These are phyloP conservation scores for Coemansia sp. DNA, from an alignment of 192 early-diverging fungal genomes.

Conservation along the genomic window DNA sequence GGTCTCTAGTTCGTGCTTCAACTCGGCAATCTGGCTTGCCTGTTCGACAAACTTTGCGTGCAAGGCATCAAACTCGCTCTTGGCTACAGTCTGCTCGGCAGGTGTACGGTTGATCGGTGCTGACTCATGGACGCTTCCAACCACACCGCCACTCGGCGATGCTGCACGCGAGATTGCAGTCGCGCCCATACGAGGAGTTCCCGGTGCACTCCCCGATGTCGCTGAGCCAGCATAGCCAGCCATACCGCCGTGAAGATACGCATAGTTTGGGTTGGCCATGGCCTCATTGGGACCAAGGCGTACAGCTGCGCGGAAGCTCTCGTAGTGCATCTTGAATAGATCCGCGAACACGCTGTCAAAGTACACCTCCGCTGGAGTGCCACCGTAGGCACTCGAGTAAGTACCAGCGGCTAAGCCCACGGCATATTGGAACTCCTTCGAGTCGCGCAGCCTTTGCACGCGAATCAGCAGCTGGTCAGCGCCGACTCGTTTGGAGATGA, in stretches of 20 bases:
- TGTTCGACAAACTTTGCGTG: slow-evolving; percentile 29
- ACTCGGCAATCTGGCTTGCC: slow-evolving; percentile 20
- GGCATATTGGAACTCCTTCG: slow-evolving; percentile 75
- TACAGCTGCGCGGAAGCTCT: slow-evolving; percentile 54
- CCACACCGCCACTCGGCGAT: slow-evolving; percentile 25
- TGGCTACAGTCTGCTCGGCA: slow-evolving; percentile 22
- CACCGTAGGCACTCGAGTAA: slow-evolving; percentile 62
- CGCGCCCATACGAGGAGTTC: slow-evolving; percentile 31
- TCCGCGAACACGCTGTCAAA: slow-evolving; percentile 87
- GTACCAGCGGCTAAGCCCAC: slow-evolving; percentile 63
- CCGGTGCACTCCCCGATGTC: slow-evolving; percentile 28
- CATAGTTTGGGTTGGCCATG: slow-evolving; percentile 39
- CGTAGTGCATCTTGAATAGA: slow-evolving; percentile 78
- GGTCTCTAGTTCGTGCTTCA: slow-evolving; percentile 25
- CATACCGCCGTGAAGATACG: slow-evolving; percentile 40
- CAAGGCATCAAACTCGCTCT: slow-evolving; percentile 35
- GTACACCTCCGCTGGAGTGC: slow-evolving; percentile 66
- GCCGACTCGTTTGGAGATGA: slow-evolving; percentile 85
- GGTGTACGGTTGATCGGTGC: slow-evolving; percentile 2
- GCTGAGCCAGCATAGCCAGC: slow-evolving; percentile 26
- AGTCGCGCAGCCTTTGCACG: slow-evolving; percentile 82
- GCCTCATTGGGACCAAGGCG: slow-evolving; percentile 30
- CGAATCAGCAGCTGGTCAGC: slow-evolving; percentile 81
- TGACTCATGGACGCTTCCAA: background rate
- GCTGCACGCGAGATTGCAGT: slow-evolving; percentile 26